Percentiles rank a stretch among this genome's conserved stretches.
phyloP scores from a whole-genome alignment of 2,329 filamentous ascomycete genomes.

The Tolypocladium pustulatum region DNA sequence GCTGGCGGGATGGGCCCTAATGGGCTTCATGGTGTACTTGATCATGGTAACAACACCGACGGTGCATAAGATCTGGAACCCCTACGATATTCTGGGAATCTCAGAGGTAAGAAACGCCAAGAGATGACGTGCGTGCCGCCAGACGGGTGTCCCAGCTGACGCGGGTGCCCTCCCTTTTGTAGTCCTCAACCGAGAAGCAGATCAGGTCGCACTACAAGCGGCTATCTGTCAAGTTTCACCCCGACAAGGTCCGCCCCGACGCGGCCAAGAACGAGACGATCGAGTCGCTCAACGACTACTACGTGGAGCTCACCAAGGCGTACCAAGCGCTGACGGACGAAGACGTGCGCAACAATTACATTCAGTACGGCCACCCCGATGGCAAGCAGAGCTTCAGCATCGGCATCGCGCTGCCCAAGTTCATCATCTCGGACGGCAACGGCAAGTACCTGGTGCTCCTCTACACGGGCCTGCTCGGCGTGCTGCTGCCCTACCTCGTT shows the following conservation, averaged over 20 bases:
- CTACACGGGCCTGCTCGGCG: constrained; percentile 79
- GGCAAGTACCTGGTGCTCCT: constrained; percentile 90
- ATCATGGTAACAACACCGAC: constrained; percentile 69
- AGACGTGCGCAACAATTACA: constrained; percentile 92
- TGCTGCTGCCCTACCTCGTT: constrained; percentile 84
- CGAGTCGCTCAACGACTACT: constrained; percentile 75
- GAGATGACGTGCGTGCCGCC: not conserved
- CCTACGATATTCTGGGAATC: constrained; percentile 86
- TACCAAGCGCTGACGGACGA: constrained; percentile 98
- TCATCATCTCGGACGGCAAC: constrained; percentile 86
- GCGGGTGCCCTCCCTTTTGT: not conserved
- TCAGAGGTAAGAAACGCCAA: constrained; percentile 50
- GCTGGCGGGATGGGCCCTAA: constrained; percentile 67
- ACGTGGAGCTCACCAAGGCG: constrained; percentile 92
- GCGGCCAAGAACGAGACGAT: constrained; percentile 78
- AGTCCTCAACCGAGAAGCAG: constrained; percentile 76
- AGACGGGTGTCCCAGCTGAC: not conserved
- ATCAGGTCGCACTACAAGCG: constrained; percentile 89
- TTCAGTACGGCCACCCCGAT: constrained; percentile 91
- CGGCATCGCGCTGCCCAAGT: constrained; percentile 87
- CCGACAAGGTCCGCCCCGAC: constrained; percentile 84
- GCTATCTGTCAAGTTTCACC: constrained; percentile 78
- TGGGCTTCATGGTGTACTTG: constrained; percentile 86
- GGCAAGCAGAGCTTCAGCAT: constrained; percentile 98
- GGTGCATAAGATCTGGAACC: constrained; percentile 79